These are phyloP conservation scores for Hypoxylon intermedium DNA, from an alignment of 495 filamentous ascomycete genomes.

Conservation along the genomic window DNA sequence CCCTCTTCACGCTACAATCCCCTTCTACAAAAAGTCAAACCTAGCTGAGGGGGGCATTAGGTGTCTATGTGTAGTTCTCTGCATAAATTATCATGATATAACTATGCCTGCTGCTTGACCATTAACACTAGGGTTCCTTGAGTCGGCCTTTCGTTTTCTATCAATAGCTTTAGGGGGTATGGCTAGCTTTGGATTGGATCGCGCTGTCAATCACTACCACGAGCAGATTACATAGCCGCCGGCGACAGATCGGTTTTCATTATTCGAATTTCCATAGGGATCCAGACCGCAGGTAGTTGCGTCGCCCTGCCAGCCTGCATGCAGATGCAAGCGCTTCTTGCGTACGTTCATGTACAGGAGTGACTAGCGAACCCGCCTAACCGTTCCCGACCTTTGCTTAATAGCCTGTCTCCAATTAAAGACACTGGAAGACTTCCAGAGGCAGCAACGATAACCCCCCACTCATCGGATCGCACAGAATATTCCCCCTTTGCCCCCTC, in stretches of 20 bases:
- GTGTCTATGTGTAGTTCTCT: no score
- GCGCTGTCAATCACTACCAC: background rate
- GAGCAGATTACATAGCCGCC: background rate
- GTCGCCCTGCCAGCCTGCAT: conserved; percentile 18
- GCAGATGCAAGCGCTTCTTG: conserved; percentile 18
- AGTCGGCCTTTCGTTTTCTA: no score
- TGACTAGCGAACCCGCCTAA: conserved; percentile 1
- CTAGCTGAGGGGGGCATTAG: no score
- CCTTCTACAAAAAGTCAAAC: no score
- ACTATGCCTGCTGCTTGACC: no score
- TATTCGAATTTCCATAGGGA: conserved; percentile 3
- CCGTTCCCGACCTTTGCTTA: background rate
- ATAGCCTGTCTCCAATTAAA: conserved; percentile 4
- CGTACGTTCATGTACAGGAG: conserved; percentile 15
- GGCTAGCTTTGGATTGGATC: background rate
- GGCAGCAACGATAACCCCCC: conserved; percentile 19
- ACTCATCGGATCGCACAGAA: conserved; percentile 15
- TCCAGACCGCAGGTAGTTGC: conserved; percentile 9
- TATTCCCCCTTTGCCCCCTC: conserved; percentile 11
- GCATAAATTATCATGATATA: no score
- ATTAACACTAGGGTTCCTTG: no score
- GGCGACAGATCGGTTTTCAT: background rate
- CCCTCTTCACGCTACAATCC: no score
- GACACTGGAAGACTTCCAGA: conserved; percentile 1
- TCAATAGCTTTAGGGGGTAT: no score